A percentile compares a stretch with the other conserved stretches of the same genome.
phyloP scores from a whole-genome alignment of 2,329 filamentous ascomycete genomes.

The Talaromyces pinophilus region DNA sequence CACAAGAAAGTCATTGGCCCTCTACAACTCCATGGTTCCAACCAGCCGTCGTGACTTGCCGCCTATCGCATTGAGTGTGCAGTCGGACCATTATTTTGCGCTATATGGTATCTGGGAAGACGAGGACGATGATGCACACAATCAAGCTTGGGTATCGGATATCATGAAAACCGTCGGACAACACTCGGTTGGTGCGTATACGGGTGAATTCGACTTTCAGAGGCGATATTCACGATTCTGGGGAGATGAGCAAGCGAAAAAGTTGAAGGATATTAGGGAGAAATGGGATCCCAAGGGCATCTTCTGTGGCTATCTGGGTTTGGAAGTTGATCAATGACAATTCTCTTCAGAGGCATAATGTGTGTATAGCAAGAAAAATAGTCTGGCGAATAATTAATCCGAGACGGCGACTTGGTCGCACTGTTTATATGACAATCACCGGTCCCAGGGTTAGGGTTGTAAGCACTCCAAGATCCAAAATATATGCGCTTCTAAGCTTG shows the following conservation, averaged over 20 bases:
- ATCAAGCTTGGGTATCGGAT: conserved; percentile 23
- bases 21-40: conserved; percentile 31
- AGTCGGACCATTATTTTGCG: conserved; percentile 57
- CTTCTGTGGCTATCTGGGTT: conserved; percentile 48
- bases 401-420: neutral
- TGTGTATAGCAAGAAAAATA: neutral
- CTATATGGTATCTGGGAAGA: conserved; percentile 53
- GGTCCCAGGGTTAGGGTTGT: neutral
- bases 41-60: conserved; percentile 41
- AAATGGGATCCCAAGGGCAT: conserved; percentile 21
- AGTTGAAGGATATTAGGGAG: conserved; percentile 35
- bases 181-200: conserved; percentile 50
- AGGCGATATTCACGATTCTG: conserved; percentile 51
- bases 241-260: conserved; percentile 45
- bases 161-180: conserved; percentile 38
- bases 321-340: neutral
- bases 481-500: neutral
- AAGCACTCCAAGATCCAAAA: neutral
- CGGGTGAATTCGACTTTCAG: conserved; percentile 57
- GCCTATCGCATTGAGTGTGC: conserved; percentile 56
- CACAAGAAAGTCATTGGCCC: neutral
- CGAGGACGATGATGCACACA: conserved; percentile 14
- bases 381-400: neutral
- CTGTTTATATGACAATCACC: neutral
- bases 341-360: neutral